Base-by-base conservation (phyloP, 2,329 filamentous ascomycete species). In the Dendrostoma leiphaemia region DNA sequence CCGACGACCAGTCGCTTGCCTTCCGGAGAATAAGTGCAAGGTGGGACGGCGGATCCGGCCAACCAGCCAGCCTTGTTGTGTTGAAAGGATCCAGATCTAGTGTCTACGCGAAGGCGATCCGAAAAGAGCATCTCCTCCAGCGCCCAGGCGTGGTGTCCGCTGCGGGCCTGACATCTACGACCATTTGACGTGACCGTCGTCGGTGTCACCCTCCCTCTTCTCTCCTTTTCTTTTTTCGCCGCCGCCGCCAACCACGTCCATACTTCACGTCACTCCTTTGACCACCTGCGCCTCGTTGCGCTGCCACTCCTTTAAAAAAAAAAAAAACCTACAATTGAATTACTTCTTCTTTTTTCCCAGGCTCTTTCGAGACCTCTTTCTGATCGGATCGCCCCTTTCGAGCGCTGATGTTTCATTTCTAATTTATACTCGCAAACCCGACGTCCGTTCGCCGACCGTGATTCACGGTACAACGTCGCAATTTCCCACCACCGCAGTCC, bases 391-490 rank as follows among this genome's bases (percentile, higher is more conserved):
- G 26, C 13, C 7, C 17, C 24, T 19, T 32, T 19, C 17, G 29
- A 26, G 31, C 35, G 37, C 17, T 37, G 31, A 50, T 43, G 2
- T 8, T 29, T 9, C 28, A 40, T 21, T 26, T 19, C 21, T 28
- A 51, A 51, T 43, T 49, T 28, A 34, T 9, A 8, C 17, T 34
- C 17, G 15, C 21, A 23, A 9, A 12, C 10, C 17, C 4, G 32
- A 29, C 48, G 5, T 47, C 28, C 6, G 26, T 21, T 6, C 26
- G 4, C 21, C 6, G 28, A 13, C 13, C 15, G 26, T 24, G 10
- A 45, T n/a, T n/a, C 28, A 41, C n/a, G 32, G 10, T 51, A 51
- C 48, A 23, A 51, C 48, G 37, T 44, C 38, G 48, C 38, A 51
- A 51, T 51, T 31, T 51, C 48, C 48, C 37, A 24, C 13, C 21